A percentile compares a stretch with the other conserved stretches of the same genome.
Conservation (phyloP, 1,284 basidiomycete species). For the Trametes sp. region DNA sequence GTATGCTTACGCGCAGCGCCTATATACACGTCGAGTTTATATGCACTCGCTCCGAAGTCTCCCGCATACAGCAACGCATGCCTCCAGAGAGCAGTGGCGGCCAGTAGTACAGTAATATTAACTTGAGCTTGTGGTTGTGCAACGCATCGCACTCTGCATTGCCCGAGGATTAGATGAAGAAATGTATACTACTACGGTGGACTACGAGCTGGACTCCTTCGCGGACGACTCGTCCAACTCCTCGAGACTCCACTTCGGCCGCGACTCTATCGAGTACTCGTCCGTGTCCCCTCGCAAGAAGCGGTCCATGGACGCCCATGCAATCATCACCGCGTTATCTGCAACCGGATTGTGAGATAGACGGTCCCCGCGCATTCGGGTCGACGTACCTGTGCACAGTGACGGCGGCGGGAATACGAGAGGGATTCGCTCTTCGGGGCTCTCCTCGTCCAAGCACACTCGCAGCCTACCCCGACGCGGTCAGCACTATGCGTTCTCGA, state of each 20-base stretch:
- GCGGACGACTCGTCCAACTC: conserved; percentile 44
- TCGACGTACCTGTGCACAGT: conserved; percentile 80
- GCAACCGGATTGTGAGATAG: conserved; percentile 2
- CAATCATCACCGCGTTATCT: conserved; percentile 98
- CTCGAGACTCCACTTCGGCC: conserved; percentile 77
- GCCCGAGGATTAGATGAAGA: too few species aligned
- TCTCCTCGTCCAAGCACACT: conserved; percentile 46
- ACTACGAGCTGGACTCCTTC: too few species aligned
- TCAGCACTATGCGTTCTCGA: too few species aligned
- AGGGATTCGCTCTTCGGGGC: conserved; percentile 44
- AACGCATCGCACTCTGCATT: too few species aligned
- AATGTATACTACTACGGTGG: too few species aligned
- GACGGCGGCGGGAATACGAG: conserved; percentile 74
- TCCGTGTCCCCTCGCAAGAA: conserved; percentile 76
- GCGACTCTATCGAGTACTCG: conserved; percentile 62
- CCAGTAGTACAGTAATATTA: too few species aligned
- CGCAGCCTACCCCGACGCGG: conserved; percentile 48
- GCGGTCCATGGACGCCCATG: conserved; percentile 85
- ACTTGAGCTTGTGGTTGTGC: too few species aligned
- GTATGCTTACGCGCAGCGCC: too few species aligned
- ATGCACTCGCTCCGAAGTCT: too few species aligned
- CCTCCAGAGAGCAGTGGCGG: too few species aligned
- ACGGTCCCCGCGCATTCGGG: neutral
- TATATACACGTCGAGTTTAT: too few species aligned
- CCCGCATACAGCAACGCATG: too few species aligned